phyloP scores from a whole-genome alignment of 345 rosid genomes.

The Physaria fendleri region DNA sequence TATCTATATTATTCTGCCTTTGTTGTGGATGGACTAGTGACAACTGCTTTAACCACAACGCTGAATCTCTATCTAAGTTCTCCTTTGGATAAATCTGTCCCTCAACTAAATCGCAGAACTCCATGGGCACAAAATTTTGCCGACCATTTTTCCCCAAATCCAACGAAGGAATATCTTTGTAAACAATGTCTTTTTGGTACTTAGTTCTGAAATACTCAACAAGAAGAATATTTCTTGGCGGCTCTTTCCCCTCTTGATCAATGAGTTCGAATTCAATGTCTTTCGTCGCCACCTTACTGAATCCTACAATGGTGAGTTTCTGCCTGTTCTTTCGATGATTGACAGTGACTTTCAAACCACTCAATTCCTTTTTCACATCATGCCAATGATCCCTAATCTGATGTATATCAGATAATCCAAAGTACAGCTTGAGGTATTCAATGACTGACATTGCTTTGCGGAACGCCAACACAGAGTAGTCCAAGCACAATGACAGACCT shows the following conservation, averaged over 20 bases:
- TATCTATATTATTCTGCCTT: slow-evolving; percentile 38
- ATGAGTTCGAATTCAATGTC: slow-evolving; percentile 29
- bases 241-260: slow-evolving; percentile 39
- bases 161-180: slow-evolving; percentile 56
- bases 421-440: slow-evolving; percentile 44
- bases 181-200: slow-evolving; percentile 38
- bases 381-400: slow-evolving; percentile 21
- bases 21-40: slow-evolving; percentile 44
- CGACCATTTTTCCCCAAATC: slow-evolving; percentile 51
- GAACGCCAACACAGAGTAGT: slow-evolving; percentile 66
- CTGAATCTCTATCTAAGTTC: slow-evolving; percentile 35
- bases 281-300: slow-evolving; percentile 39
- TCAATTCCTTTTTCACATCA: slow-evolving; percentile 41
- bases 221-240: slow-evolving; percentile 22
- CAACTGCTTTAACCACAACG: slow-evolving; percentile 32
- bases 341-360: slow-evolving; percentile 55
- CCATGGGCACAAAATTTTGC: slow-evolving; percentile 67
- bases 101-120: slow-evolving; percentile 60
- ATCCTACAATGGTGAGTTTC: slow-evolving; percentile 40
- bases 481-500: slow-evolving; percentile 61
- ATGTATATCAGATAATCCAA: slow-evolving; percentile 23
- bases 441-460: slow-evolving; percentile 51
- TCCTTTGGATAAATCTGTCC: slow-evolving; percentile 83
- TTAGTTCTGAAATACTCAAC: slow-evolving; percentile 56
- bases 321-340: slow-evolving; percentile 63